Evolutionary conservation across 192 early-diverging fungal species (phyloP), one percentile per base, ranked within the genome.

Genomic region (Coemansia sp.): DNA sequence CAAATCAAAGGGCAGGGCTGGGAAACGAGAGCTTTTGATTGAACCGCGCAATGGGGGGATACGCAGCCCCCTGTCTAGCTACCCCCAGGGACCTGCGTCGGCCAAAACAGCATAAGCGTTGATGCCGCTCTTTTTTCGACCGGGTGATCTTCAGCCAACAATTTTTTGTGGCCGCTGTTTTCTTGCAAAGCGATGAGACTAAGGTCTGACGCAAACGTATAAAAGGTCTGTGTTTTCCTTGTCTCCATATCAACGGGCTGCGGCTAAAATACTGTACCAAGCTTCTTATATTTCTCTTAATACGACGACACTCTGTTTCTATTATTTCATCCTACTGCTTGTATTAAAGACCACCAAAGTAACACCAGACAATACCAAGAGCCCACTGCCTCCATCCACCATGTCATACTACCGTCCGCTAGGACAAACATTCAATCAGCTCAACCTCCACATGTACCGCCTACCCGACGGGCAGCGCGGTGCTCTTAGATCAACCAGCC

Each of bases 361-460:
- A 51, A 5, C 16, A 51, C 39, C 39, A 40, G 39, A 40, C 7
- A 40, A 40, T 1, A 8, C 39, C 39, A 40, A 7, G 16, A 40
- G n/a, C n/a, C n/a, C n/a, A n/a, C n/a, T n/a, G 16, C 4, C 39
- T 40, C 4, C 7, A 40, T 40, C 39, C 39, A 62, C 30, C 15
- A 78, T 82, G 80, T 72, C 78, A 45, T 81, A 81, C 57, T 39
- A 68, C 18, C 61, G 78, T 37, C 78, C 78, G 29, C 67, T 81
- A 43, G 78, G 78, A 43, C 78, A 81, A n/a, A 81, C 78, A 33
- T 81, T 81, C 59, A 81, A 81, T 63, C 78, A 81, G 63, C 72
- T 81, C 57, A 81, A 81, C 57, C 70, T 81, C 13, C 55, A 72
- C 66, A 81, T 81, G 78, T 81, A 81, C 73, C 68, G 78, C 37